Evolutionary conservation across 176 grass and related monocot species (phyloP), one percentile per base, ranked within the genome.

Genomic region (Zea mays): DNA sequence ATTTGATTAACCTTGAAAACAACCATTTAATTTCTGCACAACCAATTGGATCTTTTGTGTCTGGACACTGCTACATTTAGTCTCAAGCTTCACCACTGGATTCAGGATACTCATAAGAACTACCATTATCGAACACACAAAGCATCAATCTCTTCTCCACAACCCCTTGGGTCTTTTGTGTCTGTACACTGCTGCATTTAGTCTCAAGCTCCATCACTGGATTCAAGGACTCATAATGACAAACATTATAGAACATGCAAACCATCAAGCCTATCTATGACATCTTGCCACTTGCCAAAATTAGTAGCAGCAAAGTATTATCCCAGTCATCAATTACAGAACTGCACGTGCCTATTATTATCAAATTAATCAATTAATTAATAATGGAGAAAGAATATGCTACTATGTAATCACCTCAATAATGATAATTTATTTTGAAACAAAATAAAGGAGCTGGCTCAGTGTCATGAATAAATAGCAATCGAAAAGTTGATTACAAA

Each of bases 361-460:
- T 43, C 34, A 17, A 3, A 14, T 63, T 38, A n/a, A 20, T 63
- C 19, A 43, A 41, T 5, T 41, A 43, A 43, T 43, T 43, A 56
- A 66, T 74, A 74, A 74, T 7, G 57, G 8, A 37, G 43, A 42
- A 52, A 75, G n/a, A 8, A 77, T 19, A 63, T 12, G 43, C 36
- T 15, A 3, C 38, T 55, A 82, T 5, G 34, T 65, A 55, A 12
- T 17, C 14, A 43, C 64, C 34, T 19, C 13, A 74, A 56, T 14
- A 34, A 52, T 69, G n/a, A 60, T 44, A 83, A 47, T 76, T 60
- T 46, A 60, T 16, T 27, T 76, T 69, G 7, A 45, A 75, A 83
- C 10, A 42, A 85, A 71, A 65, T 73, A 56, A 7, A 37, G 35
- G 8, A 55, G 13, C 3, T 75, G 15, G 10, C 45, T n/a, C 27